These are phyloP conservation scores for Castanea mollissima DNA, from an alignment of 306 rosid genomes.

Conservation along the genomic window DNA sequence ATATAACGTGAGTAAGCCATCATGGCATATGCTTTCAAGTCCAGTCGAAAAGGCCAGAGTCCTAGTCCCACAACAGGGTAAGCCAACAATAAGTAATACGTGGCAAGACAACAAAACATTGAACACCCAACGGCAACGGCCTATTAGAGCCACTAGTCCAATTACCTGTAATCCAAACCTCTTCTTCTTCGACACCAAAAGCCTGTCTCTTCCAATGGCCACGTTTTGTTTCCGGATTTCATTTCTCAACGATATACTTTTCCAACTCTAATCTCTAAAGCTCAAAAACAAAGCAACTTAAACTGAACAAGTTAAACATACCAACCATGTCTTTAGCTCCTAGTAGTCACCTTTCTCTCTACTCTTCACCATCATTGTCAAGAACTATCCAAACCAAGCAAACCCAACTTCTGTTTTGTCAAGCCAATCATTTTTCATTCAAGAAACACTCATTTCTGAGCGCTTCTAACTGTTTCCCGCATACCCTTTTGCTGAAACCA, in stretches of 20 bases:
- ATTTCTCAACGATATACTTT: background rate
- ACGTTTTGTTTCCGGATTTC: background rate
- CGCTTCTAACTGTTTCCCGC: constrained; percentile 31
- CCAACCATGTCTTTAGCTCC: constrained; percentile 65
- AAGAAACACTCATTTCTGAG: constrained; percentile 28
- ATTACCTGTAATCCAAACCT: background rate
- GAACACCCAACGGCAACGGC: background rate
- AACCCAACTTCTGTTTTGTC: constrained; percentile 25
- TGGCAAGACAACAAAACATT: background rate
- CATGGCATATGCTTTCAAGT: too few relatives aligned
- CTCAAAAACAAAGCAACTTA: background rate
- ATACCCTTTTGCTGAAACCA: constrained; percentile 33
- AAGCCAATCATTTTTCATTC: constrained; percentile 33
- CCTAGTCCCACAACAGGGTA: too few relatives aligned
- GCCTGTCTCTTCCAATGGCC: background rate
- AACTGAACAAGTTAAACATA: background rate
- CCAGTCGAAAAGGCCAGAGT: too few relatives aligned
- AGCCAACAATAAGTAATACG: background rate
- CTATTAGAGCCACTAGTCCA: background rate
- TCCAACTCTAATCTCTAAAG: background rate
- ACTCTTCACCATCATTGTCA: constrained; percentile 55
- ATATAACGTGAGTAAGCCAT: too few relatives aligned
- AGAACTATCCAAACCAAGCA: constrained; percentile 39
- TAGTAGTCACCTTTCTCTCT: constrained; percentile 43
- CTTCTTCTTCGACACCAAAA: background rate